phyloP scores from a whole-genome alignment of 179 eudicot genomes.

The Silene noctiflora region DNA sequence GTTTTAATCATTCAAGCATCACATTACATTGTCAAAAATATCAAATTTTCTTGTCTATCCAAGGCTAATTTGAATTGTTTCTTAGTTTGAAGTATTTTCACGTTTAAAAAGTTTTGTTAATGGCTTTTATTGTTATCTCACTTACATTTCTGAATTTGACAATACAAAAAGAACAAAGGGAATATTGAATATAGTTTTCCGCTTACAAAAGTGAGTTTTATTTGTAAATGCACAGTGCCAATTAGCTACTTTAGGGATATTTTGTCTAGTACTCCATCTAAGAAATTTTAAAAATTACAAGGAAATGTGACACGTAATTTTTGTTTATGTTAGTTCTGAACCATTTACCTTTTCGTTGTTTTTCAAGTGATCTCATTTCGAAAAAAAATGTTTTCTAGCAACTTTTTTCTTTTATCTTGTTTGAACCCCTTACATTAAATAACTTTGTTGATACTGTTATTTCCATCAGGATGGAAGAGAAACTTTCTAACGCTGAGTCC shows the following conservation, averaged over 20 bases:
- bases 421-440: background rate
- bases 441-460: background rate
- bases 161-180: background rate
- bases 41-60: background rate
- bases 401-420: background rate
- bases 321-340: background rate
- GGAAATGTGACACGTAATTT: background rate
- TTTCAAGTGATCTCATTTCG: background rate
- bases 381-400: background rate
- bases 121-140: background rate
- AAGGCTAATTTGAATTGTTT: background rate
- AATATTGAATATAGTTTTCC: background rate
- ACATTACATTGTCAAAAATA: too few species aligned
- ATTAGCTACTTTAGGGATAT: background rate
- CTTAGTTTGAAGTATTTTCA: background rate
- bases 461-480: constrained; percentile 78
- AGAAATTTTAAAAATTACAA: background rate
- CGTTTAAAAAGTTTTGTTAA: background rate
- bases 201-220: background rate
- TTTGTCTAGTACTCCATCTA: background rate
- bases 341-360: background rate
- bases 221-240: background rate
- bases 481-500: constrained; percentile 74
- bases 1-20: background rate
- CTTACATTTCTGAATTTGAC: background rate